Conservation (phyloP, 768 basidiomycete species). For the Boletellus emodensis region DNA sequence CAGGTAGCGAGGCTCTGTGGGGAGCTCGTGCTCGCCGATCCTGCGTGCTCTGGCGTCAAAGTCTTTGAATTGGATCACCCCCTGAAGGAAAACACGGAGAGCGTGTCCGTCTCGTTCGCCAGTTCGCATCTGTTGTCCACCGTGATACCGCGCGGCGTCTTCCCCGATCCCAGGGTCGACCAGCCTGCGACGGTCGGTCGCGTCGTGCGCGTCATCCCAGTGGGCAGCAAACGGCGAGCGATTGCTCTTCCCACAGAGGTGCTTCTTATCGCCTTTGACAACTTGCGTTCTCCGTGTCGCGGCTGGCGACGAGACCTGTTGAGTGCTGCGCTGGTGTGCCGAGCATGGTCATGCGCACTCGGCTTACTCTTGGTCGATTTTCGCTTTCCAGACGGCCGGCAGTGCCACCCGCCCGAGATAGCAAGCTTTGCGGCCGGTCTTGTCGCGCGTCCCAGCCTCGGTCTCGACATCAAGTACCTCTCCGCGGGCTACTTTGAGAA, state of each 20-base stretch:
- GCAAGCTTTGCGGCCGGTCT: not conserved
- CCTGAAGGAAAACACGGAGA: constrained; percentile 6
- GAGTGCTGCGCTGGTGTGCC: constrained; percentile 8
- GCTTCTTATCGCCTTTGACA: constrained; percentile 5
- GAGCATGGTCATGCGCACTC: constrained; percentile 12
- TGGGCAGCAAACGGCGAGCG: not conserved
- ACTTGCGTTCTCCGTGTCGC: not conserved
- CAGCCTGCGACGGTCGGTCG: constrained; percentile 1
- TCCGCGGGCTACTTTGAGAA: constrained; percentile 4
- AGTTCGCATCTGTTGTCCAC: constrained; percentile 1
- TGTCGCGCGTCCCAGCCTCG: not conserved
- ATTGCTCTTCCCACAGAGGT: constrained; percentile 7
- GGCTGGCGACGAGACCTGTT: constrained; percentile 7
- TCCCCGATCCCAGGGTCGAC: not conserved
- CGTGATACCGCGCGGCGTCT: not conserved
- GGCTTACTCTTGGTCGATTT: constrained; percentile 8
- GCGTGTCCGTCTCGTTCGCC: constrained; percentile 12
- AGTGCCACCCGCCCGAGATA: constrained; percentile 6
- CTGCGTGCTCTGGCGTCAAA: not conserved
- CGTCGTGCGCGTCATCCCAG: not conserved
- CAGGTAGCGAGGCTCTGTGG: not conserved
- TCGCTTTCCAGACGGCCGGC: not conserved
- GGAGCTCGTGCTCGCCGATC: not conserved
- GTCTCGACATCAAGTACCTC: constrained; percentile 8
- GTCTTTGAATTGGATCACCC: constrained; percentile 9